These are phyloP conservation scores for Areca catechu DNA, from an alignment of 176 grass and related monocot genomes.

Conservation along the genomic window DNA sequence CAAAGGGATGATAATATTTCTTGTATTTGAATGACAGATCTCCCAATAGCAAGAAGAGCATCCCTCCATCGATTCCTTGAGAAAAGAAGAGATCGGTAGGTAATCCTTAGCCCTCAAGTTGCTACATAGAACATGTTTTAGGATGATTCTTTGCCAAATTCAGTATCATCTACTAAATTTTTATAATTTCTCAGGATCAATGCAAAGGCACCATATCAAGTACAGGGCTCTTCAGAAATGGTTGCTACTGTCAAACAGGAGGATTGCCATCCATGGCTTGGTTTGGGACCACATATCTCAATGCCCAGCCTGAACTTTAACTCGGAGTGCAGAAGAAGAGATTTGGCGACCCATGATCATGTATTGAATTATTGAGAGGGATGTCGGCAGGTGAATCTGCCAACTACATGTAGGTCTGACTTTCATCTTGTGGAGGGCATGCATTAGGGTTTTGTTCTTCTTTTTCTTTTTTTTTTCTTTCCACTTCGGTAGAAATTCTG, in stretches of 20 bases:
- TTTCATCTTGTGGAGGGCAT: no score
- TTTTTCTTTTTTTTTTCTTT: no score
- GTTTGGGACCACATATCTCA: conserved; percentile 5
- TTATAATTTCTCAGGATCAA: conserved; percentile 28
- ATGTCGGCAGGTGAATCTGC: no score
- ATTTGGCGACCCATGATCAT: no score
- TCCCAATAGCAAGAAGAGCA: conserved; percentile 70
- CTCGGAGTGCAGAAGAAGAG: no score
- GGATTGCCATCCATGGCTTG: conserved; percentile 16
- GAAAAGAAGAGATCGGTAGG: conserved; percentile 79
- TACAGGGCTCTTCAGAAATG: conserved; percentile 2
- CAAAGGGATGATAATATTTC: not conserved
- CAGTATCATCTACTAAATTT: not conserved
- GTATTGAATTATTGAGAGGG: no score
- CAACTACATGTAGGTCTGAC: no score
- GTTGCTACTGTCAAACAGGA: conserved; percentile 27
- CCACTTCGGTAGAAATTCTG: no score
- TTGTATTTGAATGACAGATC: conserved; percentile 23
- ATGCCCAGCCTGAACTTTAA: no score
- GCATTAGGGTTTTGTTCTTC: no score
- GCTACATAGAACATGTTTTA: not conserved
- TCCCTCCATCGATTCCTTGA: conserved; percentile 84
- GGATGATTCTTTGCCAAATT: not conserved
- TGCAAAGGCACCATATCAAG: conserved; percentile 29
- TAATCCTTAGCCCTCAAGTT: not conserved